Percentiles rank a stretch among this genome's conserved stretches.
Conservation (phyloP, 306 rosid species). For the Glycine tomentella region DNA sequence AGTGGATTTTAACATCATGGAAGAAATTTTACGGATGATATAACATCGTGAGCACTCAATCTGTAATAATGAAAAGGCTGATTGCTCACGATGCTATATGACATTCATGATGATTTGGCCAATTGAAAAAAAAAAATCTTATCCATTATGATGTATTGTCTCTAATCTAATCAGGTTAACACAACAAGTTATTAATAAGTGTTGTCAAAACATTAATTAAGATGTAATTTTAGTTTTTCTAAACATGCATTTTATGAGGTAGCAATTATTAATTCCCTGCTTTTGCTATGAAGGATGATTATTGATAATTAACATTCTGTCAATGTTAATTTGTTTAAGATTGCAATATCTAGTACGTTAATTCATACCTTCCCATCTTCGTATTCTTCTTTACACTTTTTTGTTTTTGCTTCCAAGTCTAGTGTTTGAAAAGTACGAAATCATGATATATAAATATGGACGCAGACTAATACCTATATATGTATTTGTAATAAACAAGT, state of each 20-base stretch:
- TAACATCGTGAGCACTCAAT: conserved; percentile 83
- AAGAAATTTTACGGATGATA: conserved; percentile 19
- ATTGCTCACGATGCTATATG: conserved; percentile 81
- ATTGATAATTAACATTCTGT: background rate
- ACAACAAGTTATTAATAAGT: conserved; percentile 34
- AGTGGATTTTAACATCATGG: conserved; percentile 51
- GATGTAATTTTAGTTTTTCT: conserved; percentile 33
- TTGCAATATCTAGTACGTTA: background rate
- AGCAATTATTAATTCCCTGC: conserved; percentile 6
- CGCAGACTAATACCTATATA: background rate
- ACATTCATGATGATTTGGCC: background rate
- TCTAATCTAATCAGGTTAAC: conserved; percentile 56
- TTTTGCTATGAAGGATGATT: conserved; percentile 4
- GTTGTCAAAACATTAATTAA: conserved; percentile 28
- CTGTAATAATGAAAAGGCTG: conserved; percentile 62
- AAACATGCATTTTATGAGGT: conserved; percentile 30
- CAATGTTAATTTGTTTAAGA: background rate
- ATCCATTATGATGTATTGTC: conserved; percentile 36
- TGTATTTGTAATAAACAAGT: background rate
- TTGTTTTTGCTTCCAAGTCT: background rate
- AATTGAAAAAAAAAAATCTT: background rate
- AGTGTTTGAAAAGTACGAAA: background rate
- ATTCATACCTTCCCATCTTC: background rate
- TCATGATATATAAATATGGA: background rate
- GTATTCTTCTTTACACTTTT: background rate